Evolutionary conservation across 1,139 yeast species (phyloP).

Genomic region (Pichia sp.): DNA sequence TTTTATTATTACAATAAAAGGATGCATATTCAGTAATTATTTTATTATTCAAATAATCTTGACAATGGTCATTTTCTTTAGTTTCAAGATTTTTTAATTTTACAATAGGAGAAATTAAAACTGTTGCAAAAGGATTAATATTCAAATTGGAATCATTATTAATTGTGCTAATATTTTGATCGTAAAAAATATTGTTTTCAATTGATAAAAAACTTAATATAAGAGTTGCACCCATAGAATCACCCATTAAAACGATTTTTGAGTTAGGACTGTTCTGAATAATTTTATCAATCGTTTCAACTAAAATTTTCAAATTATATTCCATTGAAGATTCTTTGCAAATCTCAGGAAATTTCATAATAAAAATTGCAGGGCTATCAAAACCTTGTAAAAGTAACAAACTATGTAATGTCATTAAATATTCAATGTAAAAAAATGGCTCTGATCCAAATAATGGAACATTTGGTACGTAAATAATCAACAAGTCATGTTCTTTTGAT

Average conservation of each 20-base stretch:
- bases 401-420: conserved; percentile 32
- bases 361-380: conserved; percentile 37
- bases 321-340: conserved; percentile 24
- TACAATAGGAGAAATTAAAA: conserved; percentile 36
- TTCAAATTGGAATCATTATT: conserved; percentile 3
- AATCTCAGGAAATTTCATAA: conserved; percentile 30
- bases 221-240: conserved; percentile 39
- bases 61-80: background rate
- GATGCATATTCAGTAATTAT: background rate
- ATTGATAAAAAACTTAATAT: conserved; percentile 32
- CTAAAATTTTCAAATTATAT: conserved; percentile 26
- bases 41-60: conserved; percentile 2
- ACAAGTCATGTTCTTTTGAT: conserved; percentile 29
- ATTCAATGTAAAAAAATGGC: conserved; percentile 37
- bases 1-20: background rate
- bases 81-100: conserved; percentile 8
- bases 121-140: conserved; percentile 31
- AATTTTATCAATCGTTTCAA: conserved; percentile 31
- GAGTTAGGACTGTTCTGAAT: conserved; percentile 22
- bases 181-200: conserved; percentile 5
- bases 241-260: conserved; percentile 33
- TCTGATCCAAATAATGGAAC: conserved; percentile 25
- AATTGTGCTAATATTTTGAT: conserved; percentile 1
- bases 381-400: conserved; percentile 39
- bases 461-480: conserved; percentile 33